Conservation (phyloP, 2,329 filamentous ascomycete species). For the Fusarium sp. region DNA sequence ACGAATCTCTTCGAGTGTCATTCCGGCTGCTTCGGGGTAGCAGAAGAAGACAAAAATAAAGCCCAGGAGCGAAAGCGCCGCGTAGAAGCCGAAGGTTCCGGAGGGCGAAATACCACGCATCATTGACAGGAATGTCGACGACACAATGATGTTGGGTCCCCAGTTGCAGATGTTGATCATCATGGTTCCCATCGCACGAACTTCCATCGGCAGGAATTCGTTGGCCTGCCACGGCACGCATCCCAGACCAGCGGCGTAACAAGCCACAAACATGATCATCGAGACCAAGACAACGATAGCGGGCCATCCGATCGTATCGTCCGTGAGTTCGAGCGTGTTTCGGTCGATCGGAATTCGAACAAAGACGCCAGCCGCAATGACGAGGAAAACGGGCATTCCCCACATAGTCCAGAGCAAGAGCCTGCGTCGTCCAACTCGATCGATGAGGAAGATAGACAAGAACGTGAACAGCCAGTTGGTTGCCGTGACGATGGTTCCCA, state of each 20-base stretch:
- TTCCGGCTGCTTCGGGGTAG: constrained; percentile 67
- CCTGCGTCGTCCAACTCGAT: constrained; percentile 31
- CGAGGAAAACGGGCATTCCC: constrained; percentile 39
- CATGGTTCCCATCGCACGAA: constrained; percentile 63
- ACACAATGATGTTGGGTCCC: constrained; percentile 56
- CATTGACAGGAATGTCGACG: constrained; percentile 37
- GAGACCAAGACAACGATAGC: constrained; percentile 33
- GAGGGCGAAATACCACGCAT: constrained; percentile 36
- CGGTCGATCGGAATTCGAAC: constrained; percentile 27
- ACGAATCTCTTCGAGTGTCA: constrained; percentile 66
- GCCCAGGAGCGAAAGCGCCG: constrained; percentile 25
- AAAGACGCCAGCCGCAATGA: constrained; percentile 31
- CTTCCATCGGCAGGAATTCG: constrained; percentile 54
- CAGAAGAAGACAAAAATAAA: constrained; percentile 60
- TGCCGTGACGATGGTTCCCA: constrained; percentile 54
- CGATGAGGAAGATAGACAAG: constrained; percentile 37
- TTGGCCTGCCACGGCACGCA: constrained; percentile 44
- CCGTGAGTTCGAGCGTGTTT: constrained; percentile 23
- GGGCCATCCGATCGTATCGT: constrained; percentile 32
- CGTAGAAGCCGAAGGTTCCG: constrained; percentile 37
- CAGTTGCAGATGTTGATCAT: constrained; percentile 61
- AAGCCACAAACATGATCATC: constrained; percentile 45
- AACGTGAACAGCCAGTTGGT: constrained; percentile 41
- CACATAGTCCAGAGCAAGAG: constrained; percentile 38
- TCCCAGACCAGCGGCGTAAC: constrained; percentile 42